phyloP scores from a whole-genome alignment of 768 basidiomycete genomes.

The Hypholoma sublateritium region DNA sequence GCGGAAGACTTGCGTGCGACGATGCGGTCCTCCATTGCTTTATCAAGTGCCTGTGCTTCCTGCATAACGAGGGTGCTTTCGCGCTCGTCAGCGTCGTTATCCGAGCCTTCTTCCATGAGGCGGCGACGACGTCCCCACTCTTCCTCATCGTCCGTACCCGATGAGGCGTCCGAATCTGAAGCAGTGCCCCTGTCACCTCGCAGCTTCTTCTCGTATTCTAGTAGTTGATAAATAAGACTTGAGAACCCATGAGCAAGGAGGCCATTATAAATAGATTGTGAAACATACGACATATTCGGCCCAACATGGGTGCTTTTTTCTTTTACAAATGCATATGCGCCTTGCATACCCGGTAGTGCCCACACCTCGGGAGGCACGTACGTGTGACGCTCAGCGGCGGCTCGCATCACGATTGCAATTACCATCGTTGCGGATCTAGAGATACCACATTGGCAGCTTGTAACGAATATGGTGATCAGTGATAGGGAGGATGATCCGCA shows the following conservation, averaged over 20 bases:
- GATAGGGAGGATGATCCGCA: slow-evolving; percentile 17
- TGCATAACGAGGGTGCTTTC: slow-evolving; percentile 63
- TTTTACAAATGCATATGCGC: slow-evolving; percentile 87
- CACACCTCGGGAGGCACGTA: slow-evolving; percentile 73
- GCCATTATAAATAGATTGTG: slow-evolving; percentile 3
- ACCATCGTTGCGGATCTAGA: slow-evolving; percentile 88
- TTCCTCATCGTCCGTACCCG: slow-evolving; percentile 60
- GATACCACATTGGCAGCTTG: slow-evolving; percentile 90
- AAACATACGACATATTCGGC: slow-evolving; percentile 91
- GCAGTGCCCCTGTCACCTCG: slow-evolving; percentile 43
- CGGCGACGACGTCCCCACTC: slow-evolving; percentile 77
- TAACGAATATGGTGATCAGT: slow-evolving; percentile 15
- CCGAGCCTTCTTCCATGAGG: slow-evolving; percentile 54
- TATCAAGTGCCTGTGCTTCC: slow-evolving; percentile 82
- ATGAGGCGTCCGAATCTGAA: slow-evolving; percentile 56
- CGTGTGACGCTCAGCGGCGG: slow-evolving; percentile 69
- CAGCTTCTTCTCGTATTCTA: slow-evolving; percentile 85
- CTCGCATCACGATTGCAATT: slow-evolving; percentile 92
- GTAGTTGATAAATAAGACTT: slow-evolving; percentile 90
- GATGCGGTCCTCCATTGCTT: slow-evolving; percentile 83
- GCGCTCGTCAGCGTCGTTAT: slow-evolving; percentile 50
- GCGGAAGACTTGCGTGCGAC: slow-evolving; percentile 70
- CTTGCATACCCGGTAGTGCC: slow-evolving; percentile 85
- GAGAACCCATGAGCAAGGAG: slow-evolving; percentile 19
- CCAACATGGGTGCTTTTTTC: slow-evolving; percentile 85